These are phyloP conservation scores for Amanita rubescens DNA, from an alignment of 768 basidiomycete genomes.

Conservation along the genomic window DNA sequence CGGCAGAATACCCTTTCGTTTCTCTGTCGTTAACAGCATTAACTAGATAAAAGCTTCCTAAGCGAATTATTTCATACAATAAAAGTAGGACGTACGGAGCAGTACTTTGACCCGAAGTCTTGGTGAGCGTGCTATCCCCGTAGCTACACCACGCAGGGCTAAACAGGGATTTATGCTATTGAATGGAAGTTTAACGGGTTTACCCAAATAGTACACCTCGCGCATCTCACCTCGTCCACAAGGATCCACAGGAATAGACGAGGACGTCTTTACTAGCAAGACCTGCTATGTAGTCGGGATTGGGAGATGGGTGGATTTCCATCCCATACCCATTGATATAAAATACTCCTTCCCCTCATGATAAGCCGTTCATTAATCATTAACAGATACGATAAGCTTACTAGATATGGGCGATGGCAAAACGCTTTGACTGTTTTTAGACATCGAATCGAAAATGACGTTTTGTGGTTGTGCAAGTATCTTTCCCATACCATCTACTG, in stretches of 20 bases:
- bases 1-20: constrained; percentile 77
- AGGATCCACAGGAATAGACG: constrained; percentile 88
- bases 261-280: constrained; percentile 57
- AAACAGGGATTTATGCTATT: constrained; percentile 77
- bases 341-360: constrained; percentile 47
- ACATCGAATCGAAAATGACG: constrained; percentile 52
- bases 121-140: constrained; percentile 66
- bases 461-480: constrained; percentile 44
- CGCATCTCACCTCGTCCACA: constrained; percentile 77
- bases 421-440: constrained; percentile 47
- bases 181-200: not conserved
- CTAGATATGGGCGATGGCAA: constrained; percentile 57
- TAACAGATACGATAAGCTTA: constrained; percentile 25
- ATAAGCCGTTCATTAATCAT: constrained; percentile 4
- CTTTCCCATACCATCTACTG: constrained; percentile 44
- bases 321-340: constrained; percentile 90
- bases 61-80: not conserved
- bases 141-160: constrained; percentile 73
- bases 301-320: constrained; percentile 87
- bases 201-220: not conserved
- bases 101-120: constrained; percentile 74
- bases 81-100: constrained; percentile 48
- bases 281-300: constrained; percentile 66
- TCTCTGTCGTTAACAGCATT: constrained; percentile 88
- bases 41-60: constrained; percentile 37